A percentile compares a stretch with the other conserved stretches of the same genome.
These are phyloP conservation scores for Trichoderma arundinaceum DNA, from an alignment of 2,329 filamentous ascomycete species.

Conservation along the genomic window DNA sequence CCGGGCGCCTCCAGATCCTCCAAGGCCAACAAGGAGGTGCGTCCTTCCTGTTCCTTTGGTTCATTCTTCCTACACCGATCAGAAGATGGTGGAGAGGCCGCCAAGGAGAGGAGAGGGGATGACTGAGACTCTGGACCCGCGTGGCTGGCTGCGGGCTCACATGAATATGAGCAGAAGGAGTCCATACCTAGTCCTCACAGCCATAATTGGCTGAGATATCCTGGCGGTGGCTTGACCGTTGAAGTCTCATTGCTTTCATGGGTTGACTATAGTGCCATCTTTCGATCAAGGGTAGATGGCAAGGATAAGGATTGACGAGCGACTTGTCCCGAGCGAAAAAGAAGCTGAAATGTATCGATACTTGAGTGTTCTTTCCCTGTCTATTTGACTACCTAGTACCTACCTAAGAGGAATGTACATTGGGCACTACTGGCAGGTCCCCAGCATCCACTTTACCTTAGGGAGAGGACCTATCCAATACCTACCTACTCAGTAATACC, in stretches of 20 bases:
- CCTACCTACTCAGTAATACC: too few species aligned
- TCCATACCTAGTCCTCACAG: not conserved
- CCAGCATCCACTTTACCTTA: too few species aligned
- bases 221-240: conserved; percentile 16
- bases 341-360: not conserved
- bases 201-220: conserved; percentile 12
- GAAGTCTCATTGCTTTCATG: conserved; percentile 5
- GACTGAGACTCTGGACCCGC: conserved; percentile 25
- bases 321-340: not conserved
- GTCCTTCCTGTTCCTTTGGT: not conserved
- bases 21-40: too few species aligned
- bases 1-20: not conserved
- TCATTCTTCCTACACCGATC: not conserved
- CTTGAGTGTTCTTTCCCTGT: not conserved
- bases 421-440: too few species aligned
- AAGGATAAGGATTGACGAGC: not conserved
- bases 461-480: too few species aligned
- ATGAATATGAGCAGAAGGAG: conserved; percentile 20
- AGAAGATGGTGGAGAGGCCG: conserved; percentile 15
- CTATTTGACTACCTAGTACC: not conserved
- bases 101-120: conserved; percentile 5
- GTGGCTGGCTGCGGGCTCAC: conserved; percentile 23
- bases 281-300: not conserved
- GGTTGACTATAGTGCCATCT: not conserved
- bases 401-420: too few species aligned